Percentiles rank a stretch among this genome's conserved stretches.
Conservation (phyloP, 1,284 basidiomycete genomes). For the Exsudoporus floridanus region DNA sequence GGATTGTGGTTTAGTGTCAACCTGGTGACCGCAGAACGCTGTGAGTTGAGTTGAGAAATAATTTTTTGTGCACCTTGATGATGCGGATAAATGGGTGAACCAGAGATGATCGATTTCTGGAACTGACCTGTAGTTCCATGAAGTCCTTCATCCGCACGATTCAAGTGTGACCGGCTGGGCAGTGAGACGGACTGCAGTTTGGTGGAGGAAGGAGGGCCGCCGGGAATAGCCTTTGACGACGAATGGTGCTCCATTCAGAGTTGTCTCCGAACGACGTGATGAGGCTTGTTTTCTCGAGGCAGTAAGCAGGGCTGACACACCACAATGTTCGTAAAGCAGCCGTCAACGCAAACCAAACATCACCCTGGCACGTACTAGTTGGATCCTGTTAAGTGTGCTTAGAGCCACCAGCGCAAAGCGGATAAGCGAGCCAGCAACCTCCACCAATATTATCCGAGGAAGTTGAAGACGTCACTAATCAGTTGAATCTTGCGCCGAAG, state of each 20-base stretch:
- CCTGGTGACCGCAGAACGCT: constrained; percentile 44
- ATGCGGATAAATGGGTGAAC: neutral
- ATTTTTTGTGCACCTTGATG: constrained; percentile 45
- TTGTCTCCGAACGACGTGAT: neutral
- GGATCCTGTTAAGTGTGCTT: neutral
- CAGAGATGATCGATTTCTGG: neutral
- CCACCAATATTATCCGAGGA: neutral
- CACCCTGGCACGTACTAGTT: constrained; percentile 10
- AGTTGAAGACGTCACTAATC: neutral
- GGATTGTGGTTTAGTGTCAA: constrained; percentile 58
- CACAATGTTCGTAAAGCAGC: constrained; percentile 2
- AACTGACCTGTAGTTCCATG: constrained; percentile 22
- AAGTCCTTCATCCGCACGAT: constrained; percentile 21
- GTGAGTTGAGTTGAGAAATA: constrained; percentile 45
- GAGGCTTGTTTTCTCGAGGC: neutral
- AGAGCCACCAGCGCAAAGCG: neutral
- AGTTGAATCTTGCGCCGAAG: no score
- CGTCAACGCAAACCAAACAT: neutral
- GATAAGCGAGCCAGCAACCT: neutral
- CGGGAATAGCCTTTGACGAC: neutral
- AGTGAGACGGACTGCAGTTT: constrained; percentile 12
- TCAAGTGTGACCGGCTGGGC: constrained; percentile 22
- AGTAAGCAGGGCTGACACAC: neutral
- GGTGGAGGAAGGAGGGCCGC: neutral
- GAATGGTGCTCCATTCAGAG: constrained; percentile 16